A percentile compares a stretch with the other conserved stretches of the same genome.
Evolutionary conservation across 148 eudicot genomes (phyloP).

Genomic region (Dianthus caryophyllus): DNA sequence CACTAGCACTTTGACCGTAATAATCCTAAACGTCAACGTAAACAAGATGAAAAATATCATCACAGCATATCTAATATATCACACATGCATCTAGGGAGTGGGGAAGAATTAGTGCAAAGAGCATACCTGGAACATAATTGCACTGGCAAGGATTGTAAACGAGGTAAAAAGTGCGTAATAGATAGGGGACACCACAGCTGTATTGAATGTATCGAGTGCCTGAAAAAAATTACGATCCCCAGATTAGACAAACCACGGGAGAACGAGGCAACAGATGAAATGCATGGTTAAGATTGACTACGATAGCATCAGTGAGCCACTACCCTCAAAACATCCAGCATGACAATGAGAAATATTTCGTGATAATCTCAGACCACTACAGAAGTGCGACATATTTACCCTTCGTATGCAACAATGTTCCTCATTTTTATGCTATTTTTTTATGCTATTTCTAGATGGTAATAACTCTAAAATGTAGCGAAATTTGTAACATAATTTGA

Average conservation of each 20-base stretch:
- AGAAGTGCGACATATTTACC: not conserved
- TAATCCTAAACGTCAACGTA: slow-evolving; percentile 32
- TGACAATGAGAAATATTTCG: not conserved
- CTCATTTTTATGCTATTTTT: too few species aligned
- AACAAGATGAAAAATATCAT: slow-evolving; percentile 3
- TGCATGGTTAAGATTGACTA: not conserved
- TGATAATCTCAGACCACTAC: not conserved
- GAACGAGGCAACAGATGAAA: slow-evolving; percentile 1
- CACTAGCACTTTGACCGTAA: slow-evolving; percentile 46
- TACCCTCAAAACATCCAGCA: slow-evolving; percentile 10
- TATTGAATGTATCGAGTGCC: slow-evolving; percentile 49
- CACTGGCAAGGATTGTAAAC: slow-evolving; percentile 50
- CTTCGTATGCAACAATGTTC: too few species aligned
- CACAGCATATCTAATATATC: not conserved
- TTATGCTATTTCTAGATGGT: too few species aligned
- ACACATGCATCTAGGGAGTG: not conserved
- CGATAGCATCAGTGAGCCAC: not conserved
- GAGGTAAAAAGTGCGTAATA: slow-evolving; percentile 44
- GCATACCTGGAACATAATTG: slow-evolving; percentile 47
- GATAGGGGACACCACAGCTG: slow-evolving; percentile 46
- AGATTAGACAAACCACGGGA: slow-evolving; percentile 8
- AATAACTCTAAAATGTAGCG: not conserved
- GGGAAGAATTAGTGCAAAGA: not conserved
- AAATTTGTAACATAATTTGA: not conserved
- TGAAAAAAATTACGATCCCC: slow-evolving; percentile 11